Evolutionary conservation across 345 rosid species (phyloP).

Genomic region (Viola odorata): DNA sequence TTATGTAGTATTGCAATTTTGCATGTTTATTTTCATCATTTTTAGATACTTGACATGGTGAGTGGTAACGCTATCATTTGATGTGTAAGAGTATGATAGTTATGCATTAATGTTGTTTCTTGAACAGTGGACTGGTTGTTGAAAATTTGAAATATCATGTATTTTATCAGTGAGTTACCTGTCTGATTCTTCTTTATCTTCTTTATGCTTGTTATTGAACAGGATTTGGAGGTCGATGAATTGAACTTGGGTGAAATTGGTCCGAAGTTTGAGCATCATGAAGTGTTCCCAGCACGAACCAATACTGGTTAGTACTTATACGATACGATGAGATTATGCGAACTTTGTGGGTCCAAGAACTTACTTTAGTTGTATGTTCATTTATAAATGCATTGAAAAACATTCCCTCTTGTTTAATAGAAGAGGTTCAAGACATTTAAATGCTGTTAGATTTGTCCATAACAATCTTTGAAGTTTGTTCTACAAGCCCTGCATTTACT

Average conservation of each 20-base stretch:
- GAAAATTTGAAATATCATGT: not conserved
- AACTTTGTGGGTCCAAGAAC: not conserved
- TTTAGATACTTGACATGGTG: too few relatives aligned
- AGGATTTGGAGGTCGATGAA: conserved; percentile 75
- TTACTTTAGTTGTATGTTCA: not conserved
- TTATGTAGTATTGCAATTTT: not conserved
- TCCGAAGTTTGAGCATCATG: conserved; percentile 88
- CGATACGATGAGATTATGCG: not conserved
- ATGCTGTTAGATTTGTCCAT: too few relatives aligned
- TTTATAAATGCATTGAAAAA: too few relatives aligned
- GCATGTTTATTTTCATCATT: not conserved
- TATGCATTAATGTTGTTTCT: too few relatives aligned
- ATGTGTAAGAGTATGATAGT: too few relatives aligned
- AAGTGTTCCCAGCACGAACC: conserved; percentile 82
- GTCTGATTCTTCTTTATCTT: not conserved
- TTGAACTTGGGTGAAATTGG: conserved; percentile 76
- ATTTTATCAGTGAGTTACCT: conserved; percentile 5
- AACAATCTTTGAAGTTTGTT: too few relatives aligned
- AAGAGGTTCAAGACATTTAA: too few relatives aligned
- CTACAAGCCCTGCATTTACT: too few relatives aligned
- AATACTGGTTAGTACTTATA: conserved; percentile 65
- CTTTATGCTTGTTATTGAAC: conserved; percentile 16
- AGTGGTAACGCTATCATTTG: too few relatives aligned
- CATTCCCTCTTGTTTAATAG: too few relatives aligned
- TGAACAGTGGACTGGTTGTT: too few relatives aligned